These are phyloP conservation scores for Neolentinus lepideus DNA, from an alignment of 1,284 basidiomycete species.

Conservation along the genomic window DNA sequence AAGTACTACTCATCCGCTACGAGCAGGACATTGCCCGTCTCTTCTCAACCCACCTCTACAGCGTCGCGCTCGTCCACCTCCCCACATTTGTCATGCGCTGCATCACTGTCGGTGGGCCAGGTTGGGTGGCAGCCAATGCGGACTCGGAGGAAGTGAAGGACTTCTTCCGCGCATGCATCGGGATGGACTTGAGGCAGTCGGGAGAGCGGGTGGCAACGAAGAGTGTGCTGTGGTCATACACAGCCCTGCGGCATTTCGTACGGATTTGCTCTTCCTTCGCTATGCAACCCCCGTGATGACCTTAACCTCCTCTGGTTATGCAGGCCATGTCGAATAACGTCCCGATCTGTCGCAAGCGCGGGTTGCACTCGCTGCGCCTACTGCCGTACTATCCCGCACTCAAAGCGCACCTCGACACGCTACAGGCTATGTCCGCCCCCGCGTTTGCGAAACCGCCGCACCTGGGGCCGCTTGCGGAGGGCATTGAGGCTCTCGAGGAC, in stretches of 20 bases:
- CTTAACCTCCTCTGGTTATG: neutral
- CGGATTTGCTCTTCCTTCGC: constrained; percentile 8
- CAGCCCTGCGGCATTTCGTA: constrained; percentile 63
- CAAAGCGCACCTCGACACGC: constrained; percentile 48
- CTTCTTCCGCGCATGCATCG: constrained; percentile 56
- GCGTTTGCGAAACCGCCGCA: constrained; percentile 57
- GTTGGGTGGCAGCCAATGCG: constrained; percentile 59
- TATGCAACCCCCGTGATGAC: neutral
- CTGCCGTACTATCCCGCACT: constrained; percentile 52
- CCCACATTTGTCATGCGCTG: constrained; percentile 62
- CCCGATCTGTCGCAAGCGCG: constrained; percentile 49
- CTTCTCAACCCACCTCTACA: constrained; percentile 61
- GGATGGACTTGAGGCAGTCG: constrained; percentile 67
- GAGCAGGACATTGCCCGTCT: constrained; percentile 64
- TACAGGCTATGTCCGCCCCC: constrained; percentile 47
- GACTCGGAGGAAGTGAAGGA: constrained; percentile 63
- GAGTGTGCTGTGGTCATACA: constrained; percentile 71
- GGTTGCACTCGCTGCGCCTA: constrained; percentile 55
- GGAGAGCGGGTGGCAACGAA: constrained; percentile 70
- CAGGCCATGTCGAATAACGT: constrained; percentile 62
- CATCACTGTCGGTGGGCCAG: constrained; percentile 47
- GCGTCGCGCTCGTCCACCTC: constrained; percentile 50
- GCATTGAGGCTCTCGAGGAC: constrained; percentile 51
- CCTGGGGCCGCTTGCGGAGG: constrained; percentile 46
- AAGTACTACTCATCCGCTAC: constrained; percentile 55